Evolutionary conservation across 163 green algal genomes (phyloP).

Genomic region (Volvox carteri): DNA sequence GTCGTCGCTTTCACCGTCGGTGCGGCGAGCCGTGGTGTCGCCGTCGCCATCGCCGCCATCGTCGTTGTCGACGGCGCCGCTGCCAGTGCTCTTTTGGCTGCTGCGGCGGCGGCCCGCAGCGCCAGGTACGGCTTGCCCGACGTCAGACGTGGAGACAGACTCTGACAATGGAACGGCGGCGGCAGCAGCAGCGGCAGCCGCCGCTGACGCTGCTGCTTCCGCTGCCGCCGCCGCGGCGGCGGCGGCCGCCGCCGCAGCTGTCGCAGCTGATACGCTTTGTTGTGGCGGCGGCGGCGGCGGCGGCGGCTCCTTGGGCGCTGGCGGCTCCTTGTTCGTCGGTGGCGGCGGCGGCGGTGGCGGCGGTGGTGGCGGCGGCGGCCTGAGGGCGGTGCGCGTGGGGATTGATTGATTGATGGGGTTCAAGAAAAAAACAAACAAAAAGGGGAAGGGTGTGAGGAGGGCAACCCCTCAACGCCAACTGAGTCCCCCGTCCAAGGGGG

Average conservation of each 20-base stretch:
- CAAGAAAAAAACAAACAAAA: too few relatives aligned
- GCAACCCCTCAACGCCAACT: too few relatives aligned
- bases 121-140: neutral
- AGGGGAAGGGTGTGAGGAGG: too few relatives aligned
- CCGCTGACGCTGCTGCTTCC: neutral
- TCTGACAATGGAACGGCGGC: neutral
- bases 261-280: neutral
- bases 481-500: too few relatives aligned
- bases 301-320: neutral
- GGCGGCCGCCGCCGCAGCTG: neutral
- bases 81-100: neutral
- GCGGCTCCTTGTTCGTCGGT: neutral
- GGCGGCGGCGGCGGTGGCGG: neutral
- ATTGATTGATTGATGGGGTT: too few relatives aligned
- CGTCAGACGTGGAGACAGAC: neutral
- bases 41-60: neutral
- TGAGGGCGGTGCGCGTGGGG: too few relatives aligned
- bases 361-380: neutral
- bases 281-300: neutral
- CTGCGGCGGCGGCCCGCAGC: neutral
- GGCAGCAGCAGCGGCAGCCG: neutral
- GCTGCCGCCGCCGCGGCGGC: neutral
- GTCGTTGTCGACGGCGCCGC: neutral
- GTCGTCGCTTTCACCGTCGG: neutral
- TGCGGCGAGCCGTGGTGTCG: neutral